phyloP scores from a whole-genome alignment of 768 basidiomycete genomes.

The Steccherinum ochraceum region DNA sequence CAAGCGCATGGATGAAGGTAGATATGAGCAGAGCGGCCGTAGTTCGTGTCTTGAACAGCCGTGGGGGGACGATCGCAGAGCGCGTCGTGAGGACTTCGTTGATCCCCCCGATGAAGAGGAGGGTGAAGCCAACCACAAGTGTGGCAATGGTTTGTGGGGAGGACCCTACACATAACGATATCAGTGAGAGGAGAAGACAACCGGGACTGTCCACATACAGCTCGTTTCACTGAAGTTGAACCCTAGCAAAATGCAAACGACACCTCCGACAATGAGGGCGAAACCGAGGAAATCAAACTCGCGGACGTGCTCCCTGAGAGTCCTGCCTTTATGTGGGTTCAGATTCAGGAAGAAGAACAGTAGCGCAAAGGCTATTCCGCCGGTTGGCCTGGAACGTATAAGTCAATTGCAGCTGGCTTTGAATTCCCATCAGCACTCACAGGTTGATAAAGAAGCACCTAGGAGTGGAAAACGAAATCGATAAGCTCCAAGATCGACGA shows the following conservation, averaged over 20 bases:
- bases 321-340: conserved; percentile 62
- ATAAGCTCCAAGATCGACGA: neutral
- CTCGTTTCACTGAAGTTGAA: conserved; percentile 64
- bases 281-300: conserved; percentile 75
- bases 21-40: conserved; percentile 54
- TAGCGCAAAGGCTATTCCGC: conserved; percentile 53
- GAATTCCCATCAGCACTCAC: conserved; percentile 28
- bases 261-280: conserved; percentile 51
- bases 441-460: conserved; percentile 78
- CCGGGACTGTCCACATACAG: conserved; percentile 38
- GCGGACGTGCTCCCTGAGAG: conserved; percentile 48
- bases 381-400: conserved; percentile 52
- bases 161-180: conserved; percentile 52
- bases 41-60: conserved; percentile 75
- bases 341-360: conserved; percentile 74
- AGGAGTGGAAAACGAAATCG: conserved; percentile 1
- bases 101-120: conserved; percentile 44
- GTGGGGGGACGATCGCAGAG: conserved; percentile 68
- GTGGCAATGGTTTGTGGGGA: conserved; percentile 53
- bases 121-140: conserved; percentile 48
- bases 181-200: no score
- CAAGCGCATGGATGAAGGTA: conserved; percentile 56
- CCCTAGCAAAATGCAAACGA: conserved; percentile 65
- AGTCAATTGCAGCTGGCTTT: neutral
- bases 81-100: conserved; percentile 59